Evolutionary conservation across 805 yeast genomes (phyloP), one percentile per base, ranked within the genome.

Genomic region (Myxozyma lipomycoides): DNA sequence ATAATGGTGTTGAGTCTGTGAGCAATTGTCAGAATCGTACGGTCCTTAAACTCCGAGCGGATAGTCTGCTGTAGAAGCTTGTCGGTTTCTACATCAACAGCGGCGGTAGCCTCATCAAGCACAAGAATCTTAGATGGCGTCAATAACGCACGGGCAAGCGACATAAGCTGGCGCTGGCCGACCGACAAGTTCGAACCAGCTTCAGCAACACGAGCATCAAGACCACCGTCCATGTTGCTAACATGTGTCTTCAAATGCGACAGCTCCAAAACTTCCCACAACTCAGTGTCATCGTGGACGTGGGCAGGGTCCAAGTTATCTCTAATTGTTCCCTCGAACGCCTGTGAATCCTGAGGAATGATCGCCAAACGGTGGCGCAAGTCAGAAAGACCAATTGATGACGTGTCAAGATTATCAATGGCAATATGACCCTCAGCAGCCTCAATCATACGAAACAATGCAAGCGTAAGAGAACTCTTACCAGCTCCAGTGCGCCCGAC

Each of bases 401-500:
- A 72, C 3, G 86, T 86, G 60, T 83, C 70, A 15, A 86, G 64
- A 24, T 77, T 81, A 70, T 90, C 96, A 60, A 89, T 83, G 15
- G 70, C 71, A 60, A 89, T 85, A 35, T 71, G 67, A n/a, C 95
- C 95, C 7, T 67, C 70, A 4, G 82, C 79, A 1, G 84, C 78
- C 68, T 90, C 96, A 62, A 90, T 86, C 41, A 89, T 79, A 60
- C 97, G 73, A 74, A 86, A 89, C 36, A 89, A 70, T 0, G 96
- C 93, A 62, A 87, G 70, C 0, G 95, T 84, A 62, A 89, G 74
- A 1, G 95, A 83, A 0, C 93, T 83, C 67, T 89, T 89, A 58
- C 98, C 98, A 1, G 97, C 97, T 57, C 98, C 98, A 0, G 98
- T 90, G 65, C 98, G 78, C 23, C 98, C 98, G 49, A 91, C 97